phyloP scores from a whole-genome alignment of 2,329 filamentous ascomycete species.

The Cryphonectria radicalis region DNA sequence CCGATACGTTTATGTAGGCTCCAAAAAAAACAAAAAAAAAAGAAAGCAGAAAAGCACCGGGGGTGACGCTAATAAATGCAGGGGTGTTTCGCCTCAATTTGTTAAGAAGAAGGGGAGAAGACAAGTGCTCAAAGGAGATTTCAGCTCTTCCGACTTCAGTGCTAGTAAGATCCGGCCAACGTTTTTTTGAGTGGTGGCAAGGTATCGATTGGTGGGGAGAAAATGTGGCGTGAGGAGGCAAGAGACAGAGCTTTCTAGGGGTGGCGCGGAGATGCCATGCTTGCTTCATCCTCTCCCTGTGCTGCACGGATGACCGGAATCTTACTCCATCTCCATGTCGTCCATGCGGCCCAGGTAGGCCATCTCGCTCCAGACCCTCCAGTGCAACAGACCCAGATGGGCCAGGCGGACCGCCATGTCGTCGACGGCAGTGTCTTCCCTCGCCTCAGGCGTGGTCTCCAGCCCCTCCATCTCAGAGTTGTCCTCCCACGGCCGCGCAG shows the following conservation, averaged over 20 bases:
- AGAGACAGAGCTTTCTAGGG: not conserved
- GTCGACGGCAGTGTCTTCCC: slow-evolving; percentile 59
- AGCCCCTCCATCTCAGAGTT: slow-evolving; percentile 33
- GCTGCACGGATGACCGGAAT: not conserved
- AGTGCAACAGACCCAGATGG: slow-evolving; percentile 84
- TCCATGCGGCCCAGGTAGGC: slow-evolving; percentile 62
- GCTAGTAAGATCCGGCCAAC: not conserved
- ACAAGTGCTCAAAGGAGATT: not conserved
- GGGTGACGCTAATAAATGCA: slow-evolving; percentile 2
- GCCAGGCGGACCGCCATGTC: slow-evolving; percentile 79
- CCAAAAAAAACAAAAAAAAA: slow-evolving; percentile 13
- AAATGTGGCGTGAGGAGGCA: no score
- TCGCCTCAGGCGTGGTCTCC: slow-evolving; percentile 43
- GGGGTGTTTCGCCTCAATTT: slow-evolving; percentile 4
- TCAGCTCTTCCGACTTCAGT: not conserved
- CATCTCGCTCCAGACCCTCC: slow-evolving; percentile 83
- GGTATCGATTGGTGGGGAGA: not conserved
- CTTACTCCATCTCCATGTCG: slow-evolving; percentile 29
- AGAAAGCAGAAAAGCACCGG: not conserved
- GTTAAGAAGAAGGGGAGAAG: not conserved
- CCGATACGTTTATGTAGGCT: slow-evolving; percentile 9
- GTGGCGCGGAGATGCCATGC: not conserved
- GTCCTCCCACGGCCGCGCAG: slow-evolving; percentile 40
- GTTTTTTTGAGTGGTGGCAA: slow-evolving; percentile 9
- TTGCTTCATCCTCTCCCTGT: not conserved